These are phyloP conservation scores for Protostelium mycophagum DNA, from an alignment of 78 protist genomes.

Conservation along the genomic window DNA sequence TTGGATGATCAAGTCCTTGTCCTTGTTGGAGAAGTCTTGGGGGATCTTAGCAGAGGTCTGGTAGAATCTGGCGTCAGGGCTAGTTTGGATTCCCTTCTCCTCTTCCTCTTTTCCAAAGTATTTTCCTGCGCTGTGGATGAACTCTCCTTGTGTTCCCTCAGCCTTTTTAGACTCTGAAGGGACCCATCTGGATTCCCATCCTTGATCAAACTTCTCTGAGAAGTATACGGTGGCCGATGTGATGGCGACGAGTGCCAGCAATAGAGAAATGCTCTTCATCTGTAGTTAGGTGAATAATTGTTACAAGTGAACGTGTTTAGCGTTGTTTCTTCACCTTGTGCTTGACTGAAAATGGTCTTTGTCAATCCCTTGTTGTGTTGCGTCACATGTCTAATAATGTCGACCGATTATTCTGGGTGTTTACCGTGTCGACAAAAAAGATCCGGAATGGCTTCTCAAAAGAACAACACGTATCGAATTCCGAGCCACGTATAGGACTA, in stretches of 20 bases:
- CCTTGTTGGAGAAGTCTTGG: conserved; percentile 69
- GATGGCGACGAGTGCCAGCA: not conserved
- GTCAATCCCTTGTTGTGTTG: no score
- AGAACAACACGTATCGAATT: no score
- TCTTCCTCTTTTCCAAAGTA: conserved; percentile 63
- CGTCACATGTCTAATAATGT: no score
- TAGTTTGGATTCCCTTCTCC: conserved; percentile 82
- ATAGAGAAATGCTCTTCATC: no score
- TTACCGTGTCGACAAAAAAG: no score
- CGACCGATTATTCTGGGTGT: no score
- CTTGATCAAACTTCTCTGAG: conserved; percentile 5
- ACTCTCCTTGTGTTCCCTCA: conserved; percentile 74
- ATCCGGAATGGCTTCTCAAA: no score
- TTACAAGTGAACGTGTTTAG: no score
- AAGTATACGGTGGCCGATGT: not conserved
- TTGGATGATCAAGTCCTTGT: conserved; percentile 76
- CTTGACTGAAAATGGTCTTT: no score
- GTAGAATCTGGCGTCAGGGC: conserved; percentile 85
- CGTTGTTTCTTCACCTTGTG: no score
- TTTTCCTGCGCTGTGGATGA: conserved; percentile 71
- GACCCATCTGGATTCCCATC: conserved; percentile 78
- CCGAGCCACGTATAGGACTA: no score
- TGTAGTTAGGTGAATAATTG: no score
- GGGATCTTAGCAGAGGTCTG: conserved; percentile 69
- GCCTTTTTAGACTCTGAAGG: conserved; percentile 39